phyloP scores from a whole-genome alignment of 306 rosid species.

The Trifolium pratense region DNA sequence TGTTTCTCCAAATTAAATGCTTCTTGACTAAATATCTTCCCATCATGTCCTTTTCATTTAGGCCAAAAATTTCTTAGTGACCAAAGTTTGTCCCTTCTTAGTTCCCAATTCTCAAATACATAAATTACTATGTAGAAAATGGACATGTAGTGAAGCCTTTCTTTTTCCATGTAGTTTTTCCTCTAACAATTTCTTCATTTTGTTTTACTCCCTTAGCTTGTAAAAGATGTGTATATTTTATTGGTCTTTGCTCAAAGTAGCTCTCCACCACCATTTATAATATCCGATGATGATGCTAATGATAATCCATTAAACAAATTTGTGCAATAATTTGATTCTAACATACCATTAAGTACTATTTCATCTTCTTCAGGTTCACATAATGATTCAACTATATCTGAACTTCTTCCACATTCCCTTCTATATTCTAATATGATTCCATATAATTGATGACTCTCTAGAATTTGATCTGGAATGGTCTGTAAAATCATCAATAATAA shows the following conservation, averaged over 20 bases:
- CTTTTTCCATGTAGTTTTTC: constrained; percentile 80
- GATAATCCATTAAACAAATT: constrained; percentile 62
- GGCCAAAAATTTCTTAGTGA: constrained; percentile 40
- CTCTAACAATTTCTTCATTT: constrained; percentile 85
- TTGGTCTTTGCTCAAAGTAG: constrained; percentile 55
- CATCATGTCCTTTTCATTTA: neutral
- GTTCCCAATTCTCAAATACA: constrained; percentile 14
- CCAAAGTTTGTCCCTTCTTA: constrained; percentile 3
- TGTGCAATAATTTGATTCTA: constrained; percentile 49
- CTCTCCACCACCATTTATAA: constrained; percentile 66
- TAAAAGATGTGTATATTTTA: constrained; percentile 75
- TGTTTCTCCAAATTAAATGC: neutral
- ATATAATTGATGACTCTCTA: constrained; percentile 73
- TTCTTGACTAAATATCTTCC: constrained; percentile 11
- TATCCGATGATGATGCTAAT: constrained; percentile 64
- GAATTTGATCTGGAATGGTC: constrained; percentile 61
- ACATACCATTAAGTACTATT: constrained; percentile 46
- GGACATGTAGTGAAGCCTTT: constrained; percentile 51
- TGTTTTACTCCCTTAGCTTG: constrained; percentile 60
- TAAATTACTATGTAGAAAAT: constrained; percentile 52
- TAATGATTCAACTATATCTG: constrained; percentile 80
- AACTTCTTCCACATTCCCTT: constrained; percentile 62
- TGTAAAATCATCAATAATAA: constrained; percentile 35
- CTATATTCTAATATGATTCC: constrained; percentile 75
- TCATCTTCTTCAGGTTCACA: constrained; percentile 82